Percentiles rank a stretch among this genome's conserved stretches.
Conservation (phyloP, 163 green algal species). For the Coccomyxa subellipsoidea region DNA sequence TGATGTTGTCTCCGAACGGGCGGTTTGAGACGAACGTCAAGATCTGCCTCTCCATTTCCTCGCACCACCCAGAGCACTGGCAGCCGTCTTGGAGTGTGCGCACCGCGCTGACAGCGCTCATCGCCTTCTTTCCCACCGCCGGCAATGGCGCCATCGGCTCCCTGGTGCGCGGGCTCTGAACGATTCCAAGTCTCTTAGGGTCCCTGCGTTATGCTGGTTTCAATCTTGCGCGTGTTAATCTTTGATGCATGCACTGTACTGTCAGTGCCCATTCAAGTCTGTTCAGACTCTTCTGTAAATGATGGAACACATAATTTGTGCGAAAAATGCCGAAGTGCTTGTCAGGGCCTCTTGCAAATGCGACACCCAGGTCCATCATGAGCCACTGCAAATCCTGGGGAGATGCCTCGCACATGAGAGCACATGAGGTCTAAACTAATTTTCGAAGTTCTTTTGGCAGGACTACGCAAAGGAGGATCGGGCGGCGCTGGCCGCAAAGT, state of each 20-base stretch:
- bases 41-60: conserved; percentile 95
- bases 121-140: conserved; percentile 95
- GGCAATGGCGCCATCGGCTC: conserved; percentile 79
- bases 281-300: neutral
- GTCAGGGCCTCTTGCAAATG: too few relatives aligned
- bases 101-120: conserved; percentile 89
- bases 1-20: conserved; percentile 92
- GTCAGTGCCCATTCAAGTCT: neutral
- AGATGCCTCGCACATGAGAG: too few relatives aligned
- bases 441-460: conserved; percentile 27
- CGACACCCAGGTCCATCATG: too few relatives aligned
- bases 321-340: too few relatives aligned
- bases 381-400: too few relatives aligned
- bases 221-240: too few relatives aligned
- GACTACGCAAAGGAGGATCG: conserved; percentile 83
- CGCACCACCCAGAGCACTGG: conserved; percentile 96
- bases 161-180: conserved; percentile 41
- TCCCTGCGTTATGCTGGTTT: too few relatives aligned
- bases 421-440: neutral
- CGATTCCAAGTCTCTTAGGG: neutral
- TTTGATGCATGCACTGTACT: too few relatives aligned
- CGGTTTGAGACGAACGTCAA: conserved; percentile 86
- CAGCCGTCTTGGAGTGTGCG: conserved; percentile 96
- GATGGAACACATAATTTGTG: too few relatives aligned
- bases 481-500: conserved; percentile 61